Evolutionary conservation across 371 early-diverging fungal genomes (phyloP).

Genomic region (Apophysomyces ossiformis): DNA sequence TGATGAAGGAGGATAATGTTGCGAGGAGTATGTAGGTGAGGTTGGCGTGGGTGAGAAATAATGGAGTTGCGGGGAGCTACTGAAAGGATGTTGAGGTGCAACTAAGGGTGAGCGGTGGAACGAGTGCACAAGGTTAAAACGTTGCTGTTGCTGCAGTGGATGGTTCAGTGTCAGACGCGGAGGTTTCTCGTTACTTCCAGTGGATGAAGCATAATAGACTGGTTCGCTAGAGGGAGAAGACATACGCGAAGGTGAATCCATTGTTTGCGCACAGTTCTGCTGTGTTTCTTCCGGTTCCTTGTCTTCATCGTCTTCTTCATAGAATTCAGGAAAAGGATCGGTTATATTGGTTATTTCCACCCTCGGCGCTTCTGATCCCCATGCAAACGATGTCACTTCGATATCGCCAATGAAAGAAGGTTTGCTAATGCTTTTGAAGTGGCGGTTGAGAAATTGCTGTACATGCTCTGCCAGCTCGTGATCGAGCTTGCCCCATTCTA

Average conservation of each 20-base stretch:
- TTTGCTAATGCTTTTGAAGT: constrained; percentile 71
- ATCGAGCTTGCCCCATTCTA: constrained; percentile 86
- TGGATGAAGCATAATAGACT: neutral
- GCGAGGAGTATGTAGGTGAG: constrained; percentile 19
- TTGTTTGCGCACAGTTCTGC: neutral
- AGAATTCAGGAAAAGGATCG: constrained; percentile 92
- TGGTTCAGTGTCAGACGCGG: constrained; percentile 16
- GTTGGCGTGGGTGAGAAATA: constrained; percentile 26
- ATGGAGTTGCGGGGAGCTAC: constrained; percentile 14
- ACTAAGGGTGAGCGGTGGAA: constrained; percentile 58
- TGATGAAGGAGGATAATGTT: constrained; percentile 11
- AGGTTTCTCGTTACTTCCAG: constrained; percentile 7
- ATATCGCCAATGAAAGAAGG: constrained; percentile 90
- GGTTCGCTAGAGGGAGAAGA: constrained; percentile 19
- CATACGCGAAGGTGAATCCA: neutral
- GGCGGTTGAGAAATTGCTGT: constrained; percentile 78
- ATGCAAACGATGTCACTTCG: constrained; percentile 78
- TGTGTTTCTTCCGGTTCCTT: constrained; percentile 18
- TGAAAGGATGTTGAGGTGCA: constrained; percentile 56
- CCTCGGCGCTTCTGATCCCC: constrained; percentile 83
- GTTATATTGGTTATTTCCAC: constrained; percentile 84
- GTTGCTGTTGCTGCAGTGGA: constrained; percentile 39
- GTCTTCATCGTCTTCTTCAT: constrained; percentile 51
- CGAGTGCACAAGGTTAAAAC: constrained; percentile 46
- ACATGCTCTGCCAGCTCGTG: constrained; percentile 74